phyloP scores from a whole-genome alignment of 352 stramenopile species.

The Phytophthora pistaciae region DNA sequence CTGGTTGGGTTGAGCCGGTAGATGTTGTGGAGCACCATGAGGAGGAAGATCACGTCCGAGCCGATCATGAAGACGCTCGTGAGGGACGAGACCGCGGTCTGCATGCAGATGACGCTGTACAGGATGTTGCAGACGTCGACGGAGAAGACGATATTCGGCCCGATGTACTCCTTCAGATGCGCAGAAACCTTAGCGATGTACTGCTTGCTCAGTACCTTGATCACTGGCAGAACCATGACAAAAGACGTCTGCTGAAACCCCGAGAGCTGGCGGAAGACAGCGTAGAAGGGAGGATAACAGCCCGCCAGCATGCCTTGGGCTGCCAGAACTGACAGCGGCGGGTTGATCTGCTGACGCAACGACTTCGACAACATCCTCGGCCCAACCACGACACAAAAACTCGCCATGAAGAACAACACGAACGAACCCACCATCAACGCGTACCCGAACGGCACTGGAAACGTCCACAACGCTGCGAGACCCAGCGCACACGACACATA shows the following conservation, averaged over 20 bases:
- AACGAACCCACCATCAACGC: constrained; percentile 6
- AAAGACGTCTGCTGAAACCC: constrained; percentile 13
- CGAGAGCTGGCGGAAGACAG: constrained; percentile 18
- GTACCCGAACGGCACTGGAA: constrained; percentile 14
- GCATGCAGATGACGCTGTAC: constrained; percentile 36
- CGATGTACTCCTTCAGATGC: constrained; percentile 25
- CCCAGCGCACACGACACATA: neutral
- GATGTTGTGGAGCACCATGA: constrained; percentile 1
- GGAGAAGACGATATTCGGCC: constrained; percentile 26
- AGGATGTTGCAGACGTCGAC: constrained; percentile 45
- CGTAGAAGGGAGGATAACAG: constrained; percentile 20
- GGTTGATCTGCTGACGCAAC: constrained; percentile 2
- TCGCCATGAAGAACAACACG: neutral
- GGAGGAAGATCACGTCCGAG: constrained; percentile 21
- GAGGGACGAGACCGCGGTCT: constrained; percentile 19
- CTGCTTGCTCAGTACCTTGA: constrained; percentile 30
- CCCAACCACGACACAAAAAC: neutral
- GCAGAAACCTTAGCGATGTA: constrained; percentile 7
- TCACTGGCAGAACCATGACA: constrained; percentile 10
- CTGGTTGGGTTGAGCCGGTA: neutral
- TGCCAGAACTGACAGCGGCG: neutral
- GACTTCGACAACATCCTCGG: neutral
- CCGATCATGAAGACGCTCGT: constrained; percentile 22
- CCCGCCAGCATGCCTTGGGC: neutral
- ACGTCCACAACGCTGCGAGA: constrained; percentile 19